phyloP scores from a whole-genome alignment of 2,329 filamentous ascomycete species.

The Botryotinia convoluta region DNA sequence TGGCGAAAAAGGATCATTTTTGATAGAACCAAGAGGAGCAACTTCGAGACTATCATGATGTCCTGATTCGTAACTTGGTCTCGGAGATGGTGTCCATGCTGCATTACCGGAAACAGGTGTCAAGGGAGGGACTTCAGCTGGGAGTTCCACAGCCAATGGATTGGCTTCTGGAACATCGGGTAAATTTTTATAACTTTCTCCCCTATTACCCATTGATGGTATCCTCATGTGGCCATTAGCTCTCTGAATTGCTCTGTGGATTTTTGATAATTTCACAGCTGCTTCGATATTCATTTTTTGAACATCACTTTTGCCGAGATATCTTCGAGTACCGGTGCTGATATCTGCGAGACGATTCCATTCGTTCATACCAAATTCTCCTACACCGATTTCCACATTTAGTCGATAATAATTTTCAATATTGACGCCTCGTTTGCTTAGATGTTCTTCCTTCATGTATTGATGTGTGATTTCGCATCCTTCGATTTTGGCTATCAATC shows the following conservation, averaged over 20 bases:
- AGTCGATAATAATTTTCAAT: conserved; percentile 90
- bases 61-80: conserved; percentile 39
- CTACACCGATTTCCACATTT: conserved; percentile 95
- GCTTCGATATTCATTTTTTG: conserved; percentile 75
- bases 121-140: conserved; percentile 45
- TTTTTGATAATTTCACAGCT: conserved; percentile 78
- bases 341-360: conserved; percentile 94
- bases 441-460: conserved; percentile 75
- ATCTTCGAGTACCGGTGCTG: conserved; percentile 84
- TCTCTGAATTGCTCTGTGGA: conserved; percentile 65
- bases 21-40: conserved; percentile 10
- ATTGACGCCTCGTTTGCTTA: conserved; percentile 75
- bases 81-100: conserved; percentile 28
- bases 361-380: conserved; percentile 98
- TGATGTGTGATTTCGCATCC: conserved; percentile 90
- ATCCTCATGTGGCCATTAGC: conserved; percentile 24
- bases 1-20: conserved; percentile 41
- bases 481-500: conserved; percentile 88
- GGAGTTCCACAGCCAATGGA: conserved; percentile 51
- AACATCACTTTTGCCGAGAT: conserved; percentile 70
- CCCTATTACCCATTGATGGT: conserved; percentile 14
- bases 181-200: conserved; percentile 26
- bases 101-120: conserved; percentile 21
- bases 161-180: conserved; percentile 41
- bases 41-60: conserved; percentile 35